phyloP scores from a whole-genome alignment of 2,329 filamentous ascomycete genomes.

The Alternaria brassicicola region DNA sequence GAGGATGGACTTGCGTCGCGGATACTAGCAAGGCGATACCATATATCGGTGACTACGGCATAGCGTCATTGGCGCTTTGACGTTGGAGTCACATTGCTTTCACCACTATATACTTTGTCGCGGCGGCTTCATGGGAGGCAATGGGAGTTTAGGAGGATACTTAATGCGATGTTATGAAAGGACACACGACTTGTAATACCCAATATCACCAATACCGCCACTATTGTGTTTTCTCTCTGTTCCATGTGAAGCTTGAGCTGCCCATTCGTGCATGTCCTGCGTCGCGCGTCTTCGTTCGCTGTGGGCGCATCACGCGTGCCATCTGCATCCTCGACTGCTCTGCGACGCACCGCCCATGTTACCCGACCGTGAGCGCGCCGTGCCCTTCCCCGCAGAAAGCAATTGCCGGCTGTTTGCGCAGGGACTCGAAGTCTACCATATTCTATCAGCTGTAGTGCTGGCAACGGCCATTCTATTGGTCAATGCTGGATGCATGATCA shows the following conservation, averaged over 20 bases:
- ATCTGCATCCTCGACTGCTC: background rate
- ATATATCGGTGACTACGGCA: conserved; percentile 19
- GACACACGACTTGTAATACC: conserved; percentile 45
- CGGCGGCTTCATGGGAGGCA: conserved; percentile 20
- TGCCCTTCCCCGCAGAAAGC: background rate
- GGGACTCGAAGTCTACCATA: background rate
- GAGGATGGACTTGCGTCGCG: conserved; percentile 26
- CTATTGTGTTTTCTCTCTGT: conserved; percentile 11
- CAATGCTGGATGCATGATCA: conserved; percentile 28
- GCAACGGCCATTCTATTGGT: conserved; percentile 23
- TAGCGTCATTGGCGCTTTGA: conserved; percentile 33
- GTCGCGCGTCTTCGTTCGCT: background rate
- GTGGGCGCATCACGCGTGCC: background rate
- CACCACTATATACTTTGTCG: conserved; percentile 26
- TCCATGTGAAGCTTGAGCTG: background rate
- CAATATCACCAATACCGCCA: conserved; percentile 29
- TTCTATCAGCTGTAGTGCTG: background rate
- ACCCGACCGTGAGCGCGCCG: background rate
- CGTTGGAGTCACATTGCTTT: conserved; percentile 34
- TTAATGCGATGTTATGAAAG: conserved; percentile 46
- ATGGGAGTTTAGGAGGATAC: conserved; percentile 26
- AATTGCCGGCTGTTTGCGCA: background rate
- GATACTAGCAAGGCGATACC: conserved; percentile 22
- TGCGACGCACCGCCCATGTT: background rate
- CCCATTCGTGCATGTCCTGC: background rate